These are phyloP conservation scores for Penicillium fuscoglaucum DNA, from an alignment of 2,329 filamentous ascomycete species.

Conservation along the genomic window DNA sequence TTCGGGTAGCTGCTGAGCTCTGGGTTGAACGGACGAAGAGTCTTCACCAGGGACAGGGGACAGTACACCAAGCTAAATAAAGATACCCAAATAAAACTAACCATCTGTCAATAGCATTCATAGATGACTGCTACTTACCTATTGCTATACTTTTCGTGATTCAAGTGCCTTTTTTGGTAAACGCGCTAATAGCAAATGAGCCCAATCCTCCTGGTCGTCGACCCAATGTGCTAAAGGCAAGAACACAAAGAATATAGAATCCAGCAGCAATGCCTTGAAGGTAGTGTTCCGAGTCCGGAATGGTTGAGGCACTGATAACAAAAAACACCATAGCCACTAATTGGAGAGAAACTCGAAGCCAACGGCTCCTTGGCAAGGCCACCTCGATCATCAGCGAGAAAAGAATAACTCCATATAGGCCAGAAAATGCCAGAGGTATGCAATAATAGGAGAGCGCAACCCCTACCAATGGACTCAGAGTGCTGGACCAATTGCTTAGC, in stretches of 20 bases:
- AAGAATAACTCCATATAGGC: too few species aligned
- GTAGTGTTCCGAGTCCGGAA: too few species aligned
- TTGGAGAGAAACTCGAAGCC: too few species aligned
- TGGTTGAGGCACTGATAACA: too few species aligned
- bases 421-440: too few species aligned
- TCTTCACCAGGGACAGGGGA: constrained; percentile 49
- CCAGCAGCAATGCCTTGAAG: too few species aligned
- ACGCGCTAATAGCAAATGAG: neutral
- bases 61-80: constrained; percentile 30
- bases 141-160: neutral
- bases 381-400: too few species aligned
- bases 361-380: too few species aligned
- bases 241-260: neutral
- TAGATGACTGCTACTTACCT: neutral
- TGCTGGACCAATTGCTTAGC: too few species aligned
- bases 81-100: neutral
- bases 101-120: neutral
- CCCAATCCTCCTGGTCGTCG: neutral
- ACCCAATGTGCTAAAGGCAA: neutral
- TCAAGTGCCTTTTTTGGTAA: neutral
- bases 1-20: constrained; percentile 46
- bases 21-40: constrained; percentile 56
- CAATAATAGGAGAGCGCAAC: too few species aligned
- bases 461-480: too few species aligned
- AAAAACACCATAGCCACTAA: too few species aligned